Evolutionary conservation across 305 asterid genomes (phyloP).

Genomic region (Solanum hybrid): DNA sequence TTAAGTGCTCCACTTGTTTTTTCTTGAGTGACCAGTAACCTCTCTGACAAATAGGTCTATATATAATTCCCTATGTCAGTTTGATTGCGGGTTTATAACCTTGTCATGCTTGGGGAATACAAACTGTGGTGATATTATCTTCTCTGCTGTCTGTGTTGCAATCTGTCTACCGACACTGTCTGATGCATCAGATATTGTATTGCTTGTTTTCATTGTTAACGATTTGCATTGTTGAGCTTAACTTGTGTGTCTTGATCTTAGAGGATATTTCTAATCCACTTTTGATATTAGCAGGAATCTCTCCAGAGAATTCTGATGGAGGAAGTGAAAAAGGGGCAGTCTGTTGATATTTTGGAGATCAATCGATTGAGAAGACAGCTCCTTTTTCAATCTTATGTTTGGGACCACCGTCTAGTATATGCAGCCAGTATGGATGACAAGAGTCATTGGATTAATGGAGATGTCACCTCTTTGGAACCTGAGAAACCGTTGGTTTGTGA

Average conservation of each 20-base stretch:
- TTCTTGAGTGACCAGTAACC: neutral
- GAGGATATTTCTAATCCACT: constrained; percentile 8
- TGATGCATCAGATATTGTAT: neutral
- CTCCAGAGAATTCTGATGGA: constrained; percentile 45
- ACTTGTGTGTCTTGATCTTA: neutral
- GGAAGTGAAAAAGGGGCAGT: constrained; percentile 57
- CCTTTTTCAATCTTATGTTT: constrained; percentile 70
- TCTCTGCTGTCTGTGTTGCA: neutral
- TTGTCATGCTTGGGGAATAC: neutral
- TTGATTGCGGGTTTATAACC: neutral
- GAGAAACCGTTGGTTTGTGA: constrained; percentile 6
- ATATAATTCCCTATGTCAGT: neutral
- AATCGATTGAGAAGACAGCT: constrained; percentile 72
- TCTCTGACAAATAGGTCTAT: neutral
- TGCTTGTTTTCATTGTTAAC: neutral
- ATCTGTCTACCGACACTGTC: neutral
- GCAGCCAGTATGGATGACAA: constrained; percentile 44
- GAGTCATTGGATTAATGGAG: constrained; percentile 22
- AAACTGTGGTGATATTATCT: neutral
- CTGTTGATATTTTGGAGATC: constrained; percentile 77
- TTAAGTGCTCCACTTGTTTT: neutral
- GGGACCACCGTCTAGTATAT: constrained; percentile 80
- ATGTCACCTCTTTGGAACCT: constrained; percentile 27
- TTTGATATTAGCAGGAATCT: constrained; percentile 46
- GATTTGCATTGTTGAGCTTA: neutral